These are phyloP conservation scores for Cladosporium cucumerinum DNA, from an alignment of 2,329 filamentous ascomycete genomes.

Conservation along the genomic window DNA sequence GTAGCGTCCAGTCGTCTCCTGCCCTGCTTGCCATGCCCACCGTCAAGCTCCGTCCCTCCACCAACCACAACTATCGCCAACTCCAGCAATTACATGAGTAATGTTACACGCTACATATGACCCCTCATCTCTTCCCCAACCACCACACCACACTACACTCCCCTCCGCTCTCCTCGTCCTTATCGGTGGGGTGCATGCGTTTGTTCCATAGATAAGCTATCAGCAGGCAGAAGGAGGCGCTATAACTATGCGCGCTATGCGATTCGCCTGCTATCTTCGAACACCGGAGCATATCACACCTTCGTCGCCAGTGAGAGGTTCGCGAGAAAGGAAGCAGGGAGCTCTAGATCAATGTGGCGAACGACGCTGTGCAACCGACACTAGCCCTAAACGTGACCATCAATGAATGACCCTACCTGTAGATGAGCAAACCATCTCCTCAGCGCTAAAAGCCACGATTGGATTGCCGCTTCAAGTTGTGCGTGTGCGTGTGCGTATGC, in stretches of 20 bases:
- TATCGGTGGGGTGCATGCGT: conserved; percentile 3
- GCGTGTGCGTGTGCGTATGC: neutral
- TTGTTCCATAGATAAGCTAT: neutral
- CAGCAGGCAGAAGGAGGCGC: neutral
- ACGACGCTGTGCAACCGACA: conserved; percentile 1
- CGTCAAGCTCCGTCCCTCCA: neutral
- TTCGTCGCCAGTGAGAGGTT: neutral
- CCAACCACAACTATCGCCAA: neutral
- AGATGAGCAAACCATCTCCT: neutral
- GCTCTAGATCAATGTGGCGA: neutral
- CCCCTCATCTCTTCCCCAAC: conserved; percentile 8
- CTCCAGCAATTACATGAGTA: neutral
- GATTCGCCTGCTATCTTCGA: neutral
- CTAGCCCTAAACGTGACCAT: neutral
- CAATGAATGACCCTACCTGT: neutral
- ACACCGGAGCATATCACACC: neutral
- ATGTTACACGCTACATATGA: conserved; percentile 2
- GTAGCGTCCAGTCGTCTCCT: neutral
- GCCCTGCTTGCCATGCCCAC: neutral
- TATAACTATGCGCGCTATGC: neutral
- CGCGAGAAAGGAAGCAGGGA: neutral
- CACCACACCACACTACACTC: conserved; percentile 8
- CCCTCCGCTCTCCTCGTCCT: neutral
- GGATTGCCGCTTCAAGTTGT: neutral
- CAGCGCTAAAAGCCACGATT: neutral